Evolutionary conservation across 1,139 yeast genomes (phyloP), one percentile per base, ranked within the genome.

Genomic region (Sugiyamaella paludigena): DNA sequence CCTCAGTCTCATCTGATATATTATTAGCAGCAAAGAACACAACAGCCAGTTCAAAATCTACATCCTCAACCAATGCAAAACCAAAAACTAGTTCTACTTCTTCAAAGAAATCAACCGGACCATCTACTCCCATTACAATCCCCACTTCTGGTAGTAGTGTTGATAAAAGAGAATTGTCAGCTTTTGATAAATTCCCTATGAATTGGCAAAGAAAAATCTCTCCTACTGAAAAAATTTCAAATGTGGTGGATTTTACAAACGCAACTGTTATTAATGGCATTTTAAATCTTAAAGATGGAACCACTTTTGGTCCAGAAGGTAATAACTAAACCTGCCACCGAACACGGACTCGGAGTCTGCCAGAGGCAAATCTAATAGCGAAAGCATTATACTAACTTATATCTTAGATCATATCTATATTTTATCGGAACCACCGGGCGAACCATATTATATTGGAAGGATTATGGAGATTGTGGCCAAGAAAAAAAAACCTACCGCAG

Each of bases 361-460:
- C 40, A 33, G 39, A 26, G 35, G 33, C 34, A 35, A 35, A 29
- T n/a, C n/a, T n/a, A n/a, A n/a, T n/a, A n/a, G n/a, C n/a, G n/a
- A 16, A 2, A 26, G 2, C 5, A 31, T 38, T 24, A 7, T 8
- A 4, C 38, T 35, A 35, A 35, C 43, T 27, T n/a, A 31, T 19
- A 4, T 5, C 31, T 15, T 41, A 66, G 96, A 91, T 50, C 83
- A 77, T 56, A 84, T 91, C 5, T 91, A 87, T 64, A 82, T 92
- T 80, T 76, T 89, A 26, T 83, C 95, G 55, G 97, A 88, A 64
- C 97, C 97, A 0, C 92, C 96, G 0, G 95, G 96, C 1, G 98
- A 91, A 59, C 97, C 98, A 0, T 91, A 87, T 69, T 89, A 87
- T 61, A 79, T 92, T 41, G 98, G 95, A 0, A 74, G 94, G 47